Conservation (phyloP, 148 eudicot species). For the Silene latifolia region DNA sequence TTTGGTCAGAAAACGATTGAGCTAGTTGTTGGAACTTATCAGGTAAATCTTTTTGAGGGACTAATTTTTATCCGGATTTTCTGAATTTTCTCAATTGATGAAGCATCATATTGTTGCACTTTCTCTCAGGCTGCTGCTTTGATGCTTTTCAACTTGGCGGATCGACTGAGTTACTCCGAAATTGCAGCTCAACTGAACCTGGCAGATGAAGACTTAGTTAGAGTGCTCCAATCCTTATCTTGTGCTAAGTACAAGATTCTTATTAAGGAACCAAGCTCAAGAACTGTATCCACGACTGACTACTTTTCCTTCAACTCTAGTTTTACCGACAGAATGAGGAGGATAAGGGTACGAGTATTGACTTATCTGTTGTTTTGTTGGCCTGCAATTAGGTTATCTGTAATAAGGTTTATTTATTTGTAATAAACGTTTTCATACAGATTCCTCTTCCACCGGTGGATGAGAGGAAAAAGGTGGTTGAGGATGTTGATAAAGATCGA, state of each 20-base stretch:
- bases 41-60: conserved; percentile 22
- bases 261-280: conserved; percentile 36
- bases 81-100: neutral
- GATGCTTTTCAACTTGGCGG: conserved; percentile 44
- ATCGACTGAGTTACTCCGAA: conserved; percentile 37
- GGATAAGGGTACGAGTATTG: conserved; percentile 32
- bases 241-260: conserved; percentile 46
- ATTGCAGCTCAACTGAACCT: conserved; percentile 38
- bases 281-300: conserved; percentile 35
- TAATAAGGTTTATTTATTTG: neutral
- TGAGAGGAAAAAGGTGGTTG: conserved; percentile 41
- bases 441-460: conserved; percentile 45
- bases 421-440: conserved; percentile 13
- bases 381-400: neutral
- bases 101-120: neutral
- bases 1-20: conserved; percentile 44
- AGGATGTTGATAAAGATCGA: conserved; percentile 47
- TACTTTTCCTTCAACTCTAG: conserved; percentile 36
- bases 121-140: conserved; percentile 46
- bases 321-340: conserved; percentile 47
- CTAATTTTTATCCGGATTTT: neutral
- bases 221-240: conserved; percentile 45
- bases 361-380: neutral
- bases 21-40: conserved; percentile 43
- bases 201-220: conserved; percentile 43